Evolutionary conservation across 176 grass and related monocot species (phyloP).

Genomic region (Carex kokanica): DNA sequence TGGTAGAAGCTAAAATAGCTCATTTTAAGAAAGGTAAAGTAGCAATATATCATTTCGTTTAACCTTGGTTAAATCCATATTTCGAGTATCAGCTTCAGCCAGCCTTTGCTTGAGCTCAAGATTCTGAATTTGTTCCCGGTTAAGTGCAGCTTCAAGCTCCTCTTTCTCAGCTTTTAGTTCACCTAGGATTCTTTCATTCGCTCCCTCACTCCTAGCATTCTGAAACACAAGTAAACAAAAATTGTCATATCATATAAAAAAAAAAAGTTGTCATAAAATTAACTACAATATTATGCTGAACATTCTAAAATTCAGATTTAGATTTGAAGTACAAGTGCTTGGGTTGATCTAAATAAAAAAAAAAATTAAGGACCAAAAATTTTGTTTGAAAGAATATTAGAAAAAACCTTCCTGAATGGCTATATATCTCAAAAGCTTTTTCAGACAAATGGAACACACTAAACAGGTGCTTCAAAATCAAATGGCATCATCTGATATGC

Average conservation of each 20-base stretch:
- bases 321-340: neutral
- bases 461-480: neutral
- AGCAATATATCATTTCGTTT: slow-evolving; percentile 21
- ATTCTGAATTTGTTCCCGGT: slow-evolving; percentile 64
- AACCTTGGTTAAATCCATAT: slow-evolving; percentile 78
- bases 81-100: slow-evolving; percentile 71
- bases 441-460: neutral
- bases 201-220: slow-evolving; percentile 65
- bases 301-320: neutral
- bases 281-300: neutral
- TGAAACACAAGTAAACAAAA: slow-evolving; percentile 32
- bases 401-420: neutral
- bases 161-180: slow-evolving; percentile 78
- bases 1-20: too few relatives aligned
- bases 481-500: neutral
- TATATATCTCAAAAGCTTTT: neutral
- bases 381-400: neutral
- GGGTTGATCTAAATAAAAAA: neutral
- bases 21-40: neutral
- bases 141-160: slow-evolving; percentile 72
- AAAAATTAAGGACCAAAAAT: neutral
- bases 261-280: neutral
- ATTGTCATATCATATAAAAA: neutral
- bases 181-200: slow-evolving; percentile 51
- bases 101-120: slow-evolving; percentile 87